Percentiles rank a stretch among this genome's conserved stretches.
phyloP scores from a whole-genome alignment of 2,329 filamentous ascomycete species.

The Metarhizium robertsii region DNA sequence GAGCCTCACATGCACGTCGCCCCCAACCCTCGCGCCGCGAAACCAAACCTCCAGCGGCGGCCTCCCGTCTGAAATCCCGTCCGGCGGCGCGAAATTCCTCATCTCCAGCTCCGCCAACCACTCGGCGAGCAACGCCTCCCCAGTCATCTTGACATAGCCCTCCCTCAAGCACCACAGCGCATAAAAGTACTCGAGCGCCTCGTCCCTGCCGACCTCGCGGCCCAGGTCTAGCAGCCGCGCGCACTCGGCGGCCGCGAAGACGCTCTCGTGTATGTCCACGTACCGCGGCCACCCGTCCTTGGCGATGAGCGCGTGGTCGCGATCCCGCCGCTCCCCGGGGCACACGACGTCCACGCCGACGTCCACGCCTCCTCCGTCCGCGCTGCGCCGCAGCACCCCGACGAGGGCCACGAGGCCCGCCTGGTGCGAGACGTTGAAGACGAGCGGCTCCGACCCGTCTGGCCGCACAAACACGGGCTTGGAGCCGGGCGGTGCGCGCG shows the following conservation, averaged over 20 bases:
- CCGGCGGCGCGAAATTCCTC: conserved; percentile 48
- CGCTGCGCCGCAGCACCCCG: conserved; percentile 32
- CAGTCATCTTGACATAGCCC: conserved; percentile 75
- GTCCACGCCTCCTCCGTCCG: conserved; percentile 24
- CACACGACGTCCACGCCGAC: conserved; percentile 72
- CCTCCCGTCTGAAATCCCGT: conserved; percentile 11
- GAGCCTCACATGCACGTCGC: conserved; percentile 25
- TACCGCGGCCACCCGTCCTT: conserved; percentile 54
- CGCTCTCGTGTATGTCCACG: conserved; percentile 63
- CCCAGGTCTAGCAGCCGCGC: conserved; percentile 46
- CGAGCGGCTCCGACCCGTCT: conserved; percentile 37
- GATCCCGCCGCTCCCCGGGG: conserved; percentile 57
- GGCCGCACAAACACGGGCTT: conserved; percentile 45
- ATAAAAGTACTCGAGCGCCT: conserved; percentile 62
- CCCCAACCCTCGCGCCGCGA: conserved; percentile 18
- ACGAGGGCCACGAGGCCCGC: conserved; percentile 63
- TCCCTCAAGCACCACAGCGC: conserved; percentile 72
- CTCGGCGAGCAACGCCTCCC: conserved; percentile 63
- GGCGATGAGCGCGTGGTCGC: conserved; percentile 47
- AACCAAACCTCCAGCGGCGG: conserved; percentile 21
- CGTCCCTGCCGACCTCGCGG: conserved; percentile 14
- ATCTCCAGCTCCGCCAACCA: conserved; percentile 69
- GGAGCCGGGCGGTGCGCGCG: conserved; percentile 43
- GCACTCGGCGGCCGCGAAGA: conserved; percentile 55
- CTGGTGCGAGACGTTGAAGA: conserved; percentile 74